Base-by-base conservation (phyloP, 192 early-diverging fungal species). In the Coemansia sp. region DNA sequence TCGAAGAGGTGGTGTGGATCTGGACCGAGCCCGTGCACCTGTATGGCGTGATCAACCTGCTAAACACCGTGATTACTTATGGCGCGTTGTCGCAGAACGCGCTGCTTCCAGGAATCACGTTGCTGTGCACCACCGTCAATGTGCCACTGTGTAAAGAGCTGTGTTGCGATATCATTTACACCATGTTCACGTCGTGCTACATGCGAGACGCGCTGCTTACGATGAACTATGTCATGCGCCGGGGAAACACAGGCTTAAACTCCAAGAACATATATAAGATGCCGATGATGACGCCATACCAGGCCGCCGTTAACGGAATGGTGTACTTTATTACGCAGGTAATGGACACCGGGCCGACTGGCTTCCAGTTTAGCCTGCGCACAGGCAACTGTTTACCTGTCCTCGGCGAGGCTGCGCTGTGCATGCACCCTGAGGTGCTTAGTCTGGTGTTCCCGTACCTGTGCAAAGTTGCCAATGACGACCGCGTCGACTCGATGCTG, bases 311-410 rank as follows among this genome's bases (percentile, higher is more conserved):
- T 59, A 71, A 82, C 52, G 80, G 80, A 45, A 82, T 82, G 37
- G 80, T 82, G 23, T 77, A 64, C 58, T 82, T 61, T 49, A 76
- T 82, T 37, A 82, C 80, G 3, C 71, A 74, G 55, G 68, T 82
- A 6, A 82, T 82, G 80, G 80, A 77, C 11, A 74, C 74, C 0
- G 80, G 75, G 3, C 71, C 67, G 26, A 73, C 74, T 3, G 74
- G 65, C n/a, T 65, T 82, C 26, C 74, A 82, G 62, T 82, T 82
- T 41, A 77, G 74, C 47, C 58, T 82, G 61, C 64, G 80, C 27
- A 77, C 67, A 6, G 75, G 74, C 27, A 82, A 74, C 71, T 82
- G 74, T 22, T 64, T 82, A 31, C 80, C 80, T 0, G 80, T 82
- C 3, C 62, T 82, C 11, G 58, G 68, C 59, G 71, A 81, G 65